phyloP scores from a whole-genome alignment of 768 basidiomycete species.

The Podaxis pistillaris region DNA sequence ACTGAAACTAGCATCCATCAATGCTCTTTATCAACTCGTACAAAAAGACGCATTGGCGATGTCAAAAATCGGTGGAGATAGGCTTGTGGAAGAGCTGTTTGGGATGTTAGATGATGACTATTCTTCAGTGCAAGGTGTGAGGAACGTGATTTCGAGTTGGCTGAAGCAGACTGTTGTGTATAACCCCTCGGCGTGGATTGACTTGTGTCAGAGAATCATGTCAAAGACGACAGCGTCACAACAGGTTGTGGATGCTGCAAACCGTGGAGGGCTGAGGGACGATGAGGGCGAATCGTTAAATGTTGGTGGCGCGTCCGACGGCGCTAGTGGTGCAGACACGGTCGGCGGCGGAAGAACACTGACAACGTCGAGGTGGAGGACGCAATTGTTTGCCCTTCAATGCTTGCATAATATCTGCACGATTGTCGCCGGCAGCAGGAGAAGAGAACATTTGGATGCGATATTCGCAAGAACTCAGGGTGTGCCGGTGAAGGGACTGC shows the following conservation, averaged over 20 bases:
- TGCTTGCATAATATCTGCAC: conserved; percentile 89
- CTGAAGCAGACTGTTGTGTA: conserved; percentile 90
- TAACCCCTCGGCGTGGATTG: conserved; percentile 97
- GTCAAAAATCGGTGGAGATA: conserved; percentile 92
- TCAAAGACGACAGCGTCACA: conserved; percentile 86
- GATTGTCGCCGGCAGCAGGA: conserved; percentile 68
- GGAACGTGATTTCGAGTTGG: conserved; percentile 93
- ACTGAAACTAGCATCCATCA: conserved; percentile 91
- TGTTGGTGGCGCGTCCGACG: conserved; percentile 46
- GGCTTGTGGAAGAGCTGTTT: conserved; percentile 91
- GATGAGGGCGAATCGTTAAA: conserved; percentile 95
- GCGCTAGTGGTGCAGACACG: conserved; percentile 11
- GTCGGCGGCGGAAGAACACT: conserved; percentile 36
- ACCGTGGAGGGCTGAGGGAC: conserved; percentile 58
- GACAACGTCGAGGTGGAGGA: conserved; percentile 87
- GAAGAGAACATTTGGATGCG: conserved; percentile 83
- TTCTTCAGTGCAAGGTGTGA: conserved; percentile 88
- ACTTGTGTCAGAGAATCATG: conserved; percentile 97
- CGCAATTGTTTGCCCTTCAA: conserved; percentile 90
- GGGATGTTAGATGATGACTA: conserved; percentile 89
- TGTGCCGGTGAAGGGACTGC: conserved; percentile 51
- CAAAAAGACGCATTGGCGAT: conserved; percentile 91
- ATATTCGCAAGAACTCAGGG: conserved; percentile 63
- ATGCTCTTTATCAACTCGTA: conserved; percentile 94
- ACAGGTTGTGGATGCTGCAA: conserved; percentile 64